Percentiles rank a stretch among this genome's conserved stretches.
These are phyloP conservation scores for Neophaeococcomyces aloes DNA, from an alignment of 2,329 filamentous ascomycete species.

Conservation along the genomic window DNA sequence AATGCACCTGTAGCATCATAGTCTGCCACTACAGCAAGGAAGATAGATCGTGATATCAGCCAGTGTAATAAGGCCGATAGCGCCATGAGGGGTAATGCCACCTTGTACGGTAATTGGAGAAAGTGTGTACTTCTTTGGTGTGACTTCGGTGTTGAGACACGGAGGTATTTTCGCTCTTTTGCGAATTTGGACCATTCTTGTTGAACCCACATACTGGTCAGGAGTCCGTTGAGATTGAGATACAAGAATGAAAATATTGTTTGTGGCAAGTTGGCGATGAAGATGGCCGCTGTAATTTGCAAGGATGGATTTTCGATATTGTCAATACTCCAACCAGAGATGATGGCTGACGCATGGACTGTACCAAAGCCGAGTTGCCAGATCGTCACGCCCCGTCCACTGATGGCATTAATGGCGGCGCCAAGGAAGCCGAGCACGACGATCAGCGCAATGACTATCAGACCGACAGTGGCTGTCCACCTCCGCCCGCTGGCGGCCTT, in stretches of 20 bases:
- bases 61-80: conserved; percentile 31
- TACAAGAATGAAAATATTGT: conserved; percentile 28
- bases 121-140: conserved; percentile 33
- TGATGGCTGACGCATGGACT: conserved; percentile 13
- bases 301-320: not conserved
- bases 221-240: conserved; percentile 27
- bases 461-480: conserved; percentile 11
- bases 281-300: conserved; percentile 10
- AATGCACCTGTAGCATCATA: conserved; percentile 13
- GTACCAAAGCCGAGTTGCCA: conserved; percentile 17
- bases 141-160: conserved; percentile 29
- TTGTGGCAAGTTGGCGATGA: conserved; percentile 30
- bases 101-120: conserved; percentile 31
- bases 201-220: conserved; percentile 38
- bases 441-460: conserved; percentile 8
- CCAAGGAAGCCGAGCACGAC: conserved; percentile 6
- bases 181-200: conserved; percentile 40
- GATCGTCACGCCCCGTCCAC: conserved; percentile 3
- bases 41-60: conserved; percentile 36
- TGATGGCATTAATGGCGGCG: conserved; percentile 3
- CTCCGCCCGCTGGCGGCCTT: conserved; percentile 12
- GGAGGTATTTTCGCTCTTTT: conserved; percentile 26
- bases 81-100: conserved; percentile 28
- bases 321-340: conserved; percentile 13
- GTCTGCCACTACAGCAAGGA: conserved; percentile 28